These are phyloP conservation scores for Haberlea rhodopensis DNA, from an alignment of 257 asterid species.

Conservation along the genomic window DNA sequence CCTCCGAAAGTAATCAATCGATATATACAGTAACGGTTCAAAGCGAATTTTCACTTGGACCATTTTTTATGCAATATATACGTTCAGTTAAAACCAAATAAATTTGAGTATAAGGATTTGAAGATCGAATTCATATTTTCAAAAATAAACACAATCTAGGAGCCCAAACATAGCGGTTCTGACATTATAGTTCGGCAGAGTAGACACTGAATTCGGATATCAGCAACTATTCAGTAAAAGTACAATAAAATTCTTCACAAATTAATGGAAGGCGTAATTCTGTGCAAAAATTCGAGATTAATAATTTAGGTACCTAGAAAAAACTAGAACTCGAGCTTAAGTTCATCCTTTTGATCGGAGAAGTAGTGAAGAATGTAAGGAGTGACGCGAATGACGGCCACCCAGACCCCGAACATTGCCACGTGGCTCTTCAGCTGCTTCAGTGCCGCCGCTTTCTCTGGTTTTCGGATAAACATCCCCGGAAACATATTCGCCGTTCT, in stretches of 20 bases:
- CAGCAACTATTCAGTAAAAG: not conserved
- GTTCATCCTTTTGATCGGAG: constrained; percentile 60
- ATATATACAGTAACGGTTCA: no score
- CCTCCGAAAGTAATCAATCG: not conserved
- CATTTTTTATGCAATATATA: no score
- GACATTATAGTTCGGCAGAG: no score
- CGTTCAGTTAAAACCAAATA: not conserved
- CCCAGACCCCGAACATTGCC: constrained; percentile 79
- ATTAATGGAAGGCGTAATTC: not conserved
- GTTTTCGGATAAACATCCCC: constrained; percentile 78
- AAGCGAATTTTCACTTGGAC: not conserved
- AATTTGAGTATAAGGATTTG: not conserved
- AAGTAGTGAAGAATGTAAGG: constrained; percentile 81
- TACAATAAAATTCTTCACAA: not conserved
- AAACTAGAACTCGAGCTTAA: constrained; percentile 56
- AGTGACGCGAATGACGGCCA: constrained; percentile 63
- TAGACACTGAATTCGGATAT: not conserved
- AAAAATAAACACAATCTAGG: not conserved
- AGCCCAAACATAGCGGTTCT: not conserved
- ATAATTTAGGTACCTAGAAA: constrained; percentile 27
- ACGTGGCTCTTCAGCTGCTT: constrained; percentile 88
- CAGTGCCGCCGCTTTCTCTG: constrained; percentile 87
- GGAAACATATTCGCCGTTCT: constrained; percentile 65
- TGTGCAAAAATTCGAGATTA: not conserved
- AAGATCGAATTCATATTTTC: not conserved